Evolutionary conservation across 192 early-diverging fungal species (phyloP), one percentile per base, ranked within the genome.

Genomic region (Entomortierella chlamydospora): DNA sequence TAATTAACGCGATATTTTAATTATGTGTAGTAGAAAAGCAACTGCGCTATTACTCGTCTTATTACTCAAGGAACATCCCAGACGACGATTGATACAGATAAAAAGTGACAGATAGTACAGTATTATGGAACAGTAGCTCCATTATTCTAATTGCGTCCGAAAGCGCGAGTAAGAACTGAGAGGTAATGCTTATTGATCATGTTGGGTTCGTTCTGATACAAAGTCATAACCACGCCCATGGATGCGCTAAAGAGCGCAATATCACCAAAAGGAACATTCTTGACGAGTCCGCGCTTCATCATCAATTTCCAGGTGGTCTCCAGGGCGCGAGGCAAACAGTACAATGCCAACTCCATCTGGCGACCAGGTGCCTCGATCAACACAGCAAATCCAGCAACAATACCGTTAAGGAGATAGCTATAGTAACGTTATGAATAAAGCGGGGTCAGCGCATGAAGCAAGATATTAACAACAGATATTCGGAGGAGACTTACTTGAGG

Each of bases 271-370:
- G 85, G 85, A 33, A 93, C 81, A 52, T 90, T 87, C 31, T 64
- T 72, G 66, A 87, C 89, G 63, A 87, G 82, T 17, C 90, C 88
- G 37, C 78, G 81, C 63, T 87, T 84, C 37, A 88, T 76, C 55
- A 87, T 18, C 55, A 78, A 30, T 26, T 89, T 87, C 93, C 93
- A 95, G 13, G 83, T 73, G 9, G 87, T 84, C 76, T 94, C 93
- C n/a, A 95, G 50, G 1, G 93, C 93, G 34, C 95, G 87, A 41
- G 95, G 88, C 43, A 95, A 73, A 70, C 91, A 93, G 71, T 97
- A 97, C 81, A 97, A 82, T 11, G 88, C 93, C 51, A 97, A 83
- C 70, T 97, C 96, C 73, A 90, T 63, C 49, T 89, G 89, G 37
- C 92, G 87, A 6, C 89, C 87, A 20, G 83, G 84, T 7, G 85